Conservation (phyloP, 1,284 basidiomycete genomes). For the Tilletia walkeri region DNA sequence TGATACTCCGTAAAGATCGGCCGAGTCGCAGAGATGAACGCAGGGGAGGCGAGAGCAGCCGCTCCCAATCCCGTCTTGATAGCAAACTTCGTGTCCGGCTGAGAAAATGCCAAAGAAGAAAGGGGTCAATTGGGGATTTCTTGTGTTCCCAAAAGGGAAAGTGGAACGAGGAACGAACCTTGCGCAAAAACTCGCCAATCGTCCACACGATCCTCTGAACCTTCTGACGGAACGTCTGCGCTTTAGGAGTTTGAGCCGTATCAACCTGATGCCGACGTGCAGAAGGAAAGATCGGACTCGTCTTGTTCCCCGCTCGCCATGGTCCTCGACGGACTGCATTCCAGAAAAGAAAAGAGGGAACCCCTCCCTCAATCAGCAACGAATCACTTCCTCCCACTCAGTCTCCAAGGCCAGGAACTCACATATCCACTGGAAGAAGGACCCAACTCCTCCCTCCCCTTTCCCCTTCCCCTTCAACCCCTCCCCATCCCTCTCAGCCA, state of each 20-base stretch:
- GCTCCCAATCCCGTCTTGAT: constrained; percentile 74
- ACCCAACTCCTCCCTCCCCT: not conserved
- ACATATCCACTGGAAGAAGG: not conserved
- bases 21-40: constrained; percentile 76
- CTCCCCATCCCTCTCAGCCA: not conserved
- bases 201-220: constrained; percentile 67
- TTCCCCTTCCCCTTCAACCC: not conserved
- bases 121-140: not conserved
- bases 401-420: not conserved
- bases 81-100: constrained; percentile 79
- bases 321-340: constrained; percentile 28
- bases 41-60: constrained; percentile 77
- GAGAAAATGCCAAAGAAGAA: constrained; percentile 56
- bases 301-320: constrained; percentile 38
- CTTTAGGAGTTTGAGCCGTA: constrained; percentile 74
- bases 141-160: not conserved
- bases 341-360: not conserved
- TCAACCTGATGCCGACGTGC: constrained; percentile 76
- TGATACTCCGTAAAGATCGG: constrained; percentile 75
- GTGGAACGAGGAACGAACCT: not conserved
- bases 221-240: constrained; percentile 34
- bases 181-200: constrained; percentile 61
- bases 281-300: constrained; percentile 67
- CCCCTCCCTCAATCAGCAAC: not conserved
- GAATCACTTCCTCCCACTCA: constrained; percentile 16